phyloP scores from a whole-genome alignment of 495 filamentous ascomycete species.

The Haplographium delicatum region DNA sequence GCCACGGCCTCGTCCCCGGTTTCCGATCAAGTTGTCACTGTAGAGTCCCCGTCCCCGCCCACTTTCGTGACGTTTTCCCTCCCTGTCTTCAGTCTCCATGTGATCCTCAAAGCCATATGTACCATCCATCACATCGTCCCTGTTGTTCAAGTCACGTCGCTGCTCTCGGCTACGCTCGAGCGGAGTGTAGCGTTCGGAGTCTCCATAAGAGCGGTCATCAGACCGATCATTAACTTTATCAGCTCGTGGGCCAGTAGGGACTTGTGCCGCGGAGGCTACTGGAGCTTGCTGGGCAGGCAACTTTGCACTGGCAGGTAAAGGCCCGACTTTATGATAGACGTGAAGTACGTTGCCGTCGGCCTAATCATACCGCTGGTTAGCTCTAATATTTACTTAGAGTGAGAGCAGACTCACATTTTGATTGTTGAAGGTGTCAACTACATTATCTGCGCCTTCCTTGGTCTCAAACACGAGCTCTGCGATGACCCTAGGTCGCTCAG shows the following conservation, averaged over 20 bases:
- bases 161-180: slow-evolving; percentile 45
- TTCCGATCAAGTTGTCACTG: slow-evolving; percentile 37
- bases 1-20: slow-evolving; percentile 30
- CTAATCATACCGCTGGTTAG: slow-evolving; percentile 35
- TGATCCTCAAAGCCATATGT: slow-evolving; percentile 54
- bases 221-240: slow-evolving; percentile 23
- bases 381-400: not conserved
- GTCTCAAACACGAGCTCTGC: slow-evolving; percentile 80
- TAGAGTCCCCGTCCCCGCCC: slow-evolving; percentile 32
- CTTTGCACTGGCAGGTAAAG: slow-evolving; percentile 21
- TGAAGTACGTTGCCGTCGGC: slow-evolving; percentile 80
- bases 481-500: slow-evolving; percentile 68
- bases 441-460: slow-evolving; percentile 70
- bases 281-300: slow-evolving; percentile 25
- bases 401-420: slow-evolving; percentile 75
- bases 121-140: slow-evolving; percentile 53
- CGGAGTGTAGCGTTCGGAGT: slow-evolving; percentile 33
- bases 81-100: slow-evolving; percentile 42
- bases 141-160: slow-evolving; percentile 36
- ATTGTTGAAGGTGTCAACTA: slow-evolving; percentile 80
- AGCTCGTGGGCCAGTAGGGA: slow-evolving; percentile 24
- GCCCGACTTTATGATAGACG: slow-evolving; percentile 61
- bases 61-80: too few species aligned
- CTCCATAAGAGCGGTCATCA: slow-evolving; percentile 11
- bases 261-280: slow-evolving; percentile 32